phyloP scores from a whole-genome alignment of 345 rosid species.

The Eucalyptus urophylla region DNA sequence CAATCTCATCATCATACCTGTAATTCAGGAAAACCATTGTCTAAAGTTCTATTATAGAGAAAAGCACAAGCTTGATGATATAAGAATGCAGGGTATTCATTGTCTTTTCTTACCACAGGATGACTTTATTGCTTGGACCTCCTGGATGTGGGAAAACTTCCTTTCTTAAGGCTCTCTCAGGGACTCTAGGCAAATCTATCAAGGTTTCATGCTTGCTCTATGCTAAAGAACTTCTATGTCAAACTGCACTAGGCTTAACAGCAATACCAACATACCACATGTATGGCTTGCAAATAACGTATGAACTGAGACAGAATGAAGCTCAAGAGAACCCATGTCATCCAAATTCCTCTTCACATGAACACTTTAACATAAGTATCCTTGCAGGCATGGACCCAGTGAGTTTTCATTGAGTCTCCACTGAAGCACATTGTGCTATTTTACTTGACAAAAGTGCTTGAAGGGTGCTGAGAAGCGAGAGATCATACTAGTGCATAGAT shows the following conservation, averaged over 20 bases:
- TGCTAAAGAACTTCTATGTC: not conserved
- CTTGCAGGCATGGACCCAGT: not conserved
- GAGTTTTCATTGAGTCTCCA: not conserved
- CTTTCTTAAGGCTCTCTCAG: constrained; percentile 57
- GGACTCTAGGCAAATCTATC: constrained; percentile 32
- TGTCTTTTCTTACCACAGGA: constrained; percentile 11
- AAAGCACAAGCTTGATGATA: not conserved
- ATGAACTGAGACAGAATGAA: not conserved
- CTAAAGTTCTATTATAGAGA: not conserved
- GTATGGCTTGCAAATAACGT: not conserved
- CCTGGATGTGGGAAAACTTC: constrained; percentile 80
- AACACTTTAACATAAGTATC: not conserved
- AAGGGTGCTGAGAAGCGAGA: not conserved
- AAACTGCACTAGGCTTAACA: not conserved
- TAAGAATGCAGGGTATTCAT: no score
- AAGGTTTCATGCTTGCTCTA: constrained; percentile 17
- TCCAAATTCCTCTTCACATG: not conserved
- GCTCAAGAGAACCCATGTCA: not conserved
- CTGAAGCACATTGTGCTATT: not conserved
- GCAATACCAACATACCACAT: not conserved
- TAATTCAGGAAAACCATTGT: not conserved
- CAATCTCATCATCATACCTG: not conserved
- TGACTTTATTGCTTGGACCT: constrained; percentile 68
- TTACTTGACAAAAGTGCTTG: not conserved
- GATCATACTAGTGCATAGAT: not conserved